A percentile compares a stretch with the other conserved stretches of the same genome.
These are phyloP conservation scores for Fragaria vesca DNA, from an alignment of 306 rosid species.

Conservation along the genomic window DNA sequence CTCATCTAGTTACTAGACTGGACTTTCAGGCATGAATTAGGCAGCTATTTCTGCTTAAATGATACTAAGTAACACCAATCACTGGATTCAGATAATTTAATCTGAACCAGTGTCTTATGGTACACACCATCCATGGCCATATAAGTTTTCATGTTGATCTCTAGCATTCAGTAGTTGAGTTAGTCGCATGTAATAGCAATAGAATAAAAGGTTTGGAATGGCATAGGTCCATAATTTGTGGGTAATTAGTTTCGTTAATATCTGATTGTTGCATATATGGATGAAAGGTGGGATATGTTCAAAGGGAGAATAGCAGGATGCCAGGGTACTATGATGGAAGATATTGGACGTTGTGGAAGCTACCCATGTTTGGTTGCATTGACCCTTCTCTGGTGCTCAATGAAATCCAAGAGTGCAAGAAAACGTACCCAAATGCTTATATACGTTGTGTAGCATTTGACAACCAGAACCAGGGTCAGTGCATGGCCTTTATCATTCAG, in stretches of 20 bases:
- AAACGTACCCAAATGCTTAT: slow-evolving; percentile 57
- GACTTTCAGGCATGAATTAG: neutral
- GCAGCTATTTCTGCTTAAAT: neutral
- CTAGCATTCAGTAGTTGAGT: neutral
- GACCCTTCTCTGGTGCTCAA: slow-evolving; percentile 59
- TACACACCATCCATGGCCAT: neutral
- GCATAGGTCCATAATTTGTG: neutral
- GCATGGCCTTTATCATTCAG: slow-evolving; percentile 70
- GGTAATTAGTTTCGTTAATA: neutral
- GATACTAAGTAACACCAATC: neutral
- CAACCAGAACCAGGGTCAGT: slow-evolving; percentile 59
- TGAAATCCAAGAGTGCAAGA: slow-evolving; percentile 64
- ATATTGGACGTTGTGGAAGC: slow-evolving; percentile 86
- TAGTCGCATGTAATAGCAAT: neutral
- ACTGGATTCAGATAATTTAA: neutral
- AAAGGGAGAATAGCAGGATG: slow-evolving; percentile 55
- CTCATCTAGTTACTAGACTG: neutral
- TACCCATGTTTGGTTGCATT: slow-evolving; percentile 72
- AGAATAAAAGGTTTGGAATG: neutral
- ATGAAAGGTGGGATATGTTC: slow-evolving; percentile 50
- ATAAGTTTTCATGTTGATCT: neutral
- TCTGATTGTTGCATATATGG: neutral
- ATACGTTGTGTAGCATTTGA: slow-evolving; percentile 75
- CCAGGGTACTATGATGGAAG: slow-evolving; percentile 91
- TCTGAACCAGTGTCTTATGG: neutral